A percentile compares a stretch with the other conserved stretches of the same genome.
phyloP scores from a whole-genome alignment of 345 rosid species.

The Brassica napus region DNA sequence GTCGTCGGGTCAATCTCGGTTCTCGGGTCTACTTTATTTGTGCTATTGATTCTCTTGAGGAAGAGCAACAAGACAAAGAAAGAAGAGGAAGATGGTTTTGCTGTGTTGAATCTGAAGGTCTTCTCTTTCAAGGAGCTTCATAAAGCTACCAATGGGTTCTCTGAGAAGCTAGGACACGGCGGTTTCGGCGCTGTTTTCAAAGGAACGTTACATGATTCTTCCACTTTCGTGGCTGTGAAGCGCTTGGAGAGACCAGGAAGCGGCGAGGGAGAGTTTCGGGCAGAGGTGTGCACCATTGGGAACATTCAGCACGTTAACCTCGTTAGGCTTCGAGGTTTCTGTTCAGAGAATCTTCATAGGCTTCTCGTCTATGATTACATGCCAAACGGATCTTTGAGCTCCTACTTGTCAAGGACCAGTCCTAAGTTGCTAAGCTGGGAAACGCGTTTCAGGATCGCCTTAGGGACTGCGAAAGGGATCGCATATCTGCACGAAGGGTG shows the following conservation, averaged over 20 bases:
- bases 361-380: slow-evolving; percentile 66
- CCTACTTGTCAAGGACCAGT: slow-evolving; percentile 45
- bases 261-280: slow-evolving; percentile 61
- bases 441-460: slow-evolving; percentile 46
- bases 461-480: slow-evolving; percentile 63
- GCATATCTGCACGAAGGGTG: slow-evolving; percentile 69
- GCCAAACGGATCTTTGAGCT: slow-evolving; percentile 63
- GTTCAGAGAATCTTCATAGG: slow-evolving; percentile 63
- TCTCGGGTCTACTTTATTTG: slow-evolving; percentile 41
- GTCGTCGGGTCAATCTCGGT: slow-evolving; percentile 53
- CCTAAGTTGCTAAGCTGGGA: slow-evolving; percentile 50
- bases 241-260: slow-evolving; percentile 63
- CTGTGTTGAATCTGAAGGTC: slow-evolving; percentile 60
- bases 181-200: slow-evolving; percentile 68
- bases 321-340: slow-evolving; percentile 68
- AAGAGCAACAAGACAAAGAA: slow-evolving; percentile 42
- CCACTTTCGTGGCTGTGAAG: slow-evolving; percentile 60
- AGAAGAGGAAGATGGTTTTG: slow-evolving; percentile 50
- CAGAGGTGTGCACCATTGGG: slow-evolving; percentile 74
- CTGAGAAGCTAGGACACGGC: slow-evolving; percentile 60
- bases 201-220: slow-evolving; percentile 51
- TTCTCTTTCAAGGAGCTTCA: slow-evolving; percentile 60
- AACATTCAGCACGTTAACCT: slow-evolving; percentile 75
- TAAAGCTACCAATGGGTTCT: slow-evolving; percentile 50
- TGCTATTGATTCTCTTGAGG: slow-evolving; percentile 44